Conservation (phyloP, 805 yeast species). For the Candida mattraensis region DNA sequence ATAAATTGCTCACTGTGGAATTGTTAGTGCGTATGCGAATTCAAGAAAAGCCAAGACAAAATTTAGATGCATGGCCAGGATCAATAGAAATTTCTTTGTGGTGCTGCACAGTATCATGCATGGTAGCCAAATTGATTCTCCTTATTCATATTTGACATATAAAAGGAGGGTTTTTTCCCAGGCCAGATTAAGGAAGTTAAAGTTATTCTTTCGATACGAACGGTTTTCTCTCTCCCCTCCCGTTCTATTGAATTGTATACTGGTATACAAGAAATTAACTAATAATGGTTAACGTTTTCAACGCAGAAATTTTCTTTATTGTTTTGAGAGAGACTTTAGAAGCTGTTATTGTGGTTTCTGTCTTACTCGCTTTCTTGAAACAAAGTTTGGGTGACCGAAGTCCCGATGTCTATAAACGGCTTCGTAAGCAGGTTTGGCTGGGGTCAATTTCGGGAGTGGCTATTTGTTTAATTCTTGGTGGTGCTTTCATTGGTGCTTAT, state of each 20-base stretch:
- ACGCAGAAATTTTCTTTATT: conserved; percentile 78
- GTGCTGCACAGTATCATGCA: no score
- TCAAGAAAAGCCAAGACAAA: no score
- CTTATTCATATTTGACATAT: no score
- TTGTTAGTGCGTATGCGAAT: no score
- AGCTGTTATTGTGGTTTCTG: conserved; percentile 90
- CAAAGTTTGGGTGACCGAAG: conserved; percentile 67
- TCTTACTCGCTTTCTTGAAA: conserved; percentile 84
- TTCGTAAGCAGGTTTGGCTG: conserved; percentile 81
- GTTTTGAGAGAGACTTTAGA: conserved; percentile 93
- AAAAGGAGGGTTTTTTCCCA: not conserved
- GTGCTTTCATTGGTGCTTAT: conserved; percentile 93
- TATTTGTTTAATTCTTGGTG: conserved; percentile 81
- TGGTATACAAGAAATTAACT: no score
- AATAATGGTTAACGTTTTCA: conserved; percentile 48
- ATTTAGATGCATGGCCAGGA: no score
- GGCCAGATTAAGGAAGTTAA: no score
- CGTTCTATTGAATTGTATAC: conserved; percentile 7
- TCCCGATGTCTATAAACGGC: conserved; percentile 53
- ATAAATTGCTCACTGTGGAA: no score
- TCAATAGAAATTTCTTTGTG: no score
- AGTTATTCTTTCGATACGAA: conserved; percentile 1
- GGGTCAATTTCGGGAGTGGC: conserved; percentile 76
- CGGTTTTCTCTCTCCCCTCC: conserved; percentile 13
- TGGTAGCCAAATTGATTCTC: no score